Base-by-base conservation (phyloP, 129 eudicot species). In the Scalesia atractyloides region DNA sequence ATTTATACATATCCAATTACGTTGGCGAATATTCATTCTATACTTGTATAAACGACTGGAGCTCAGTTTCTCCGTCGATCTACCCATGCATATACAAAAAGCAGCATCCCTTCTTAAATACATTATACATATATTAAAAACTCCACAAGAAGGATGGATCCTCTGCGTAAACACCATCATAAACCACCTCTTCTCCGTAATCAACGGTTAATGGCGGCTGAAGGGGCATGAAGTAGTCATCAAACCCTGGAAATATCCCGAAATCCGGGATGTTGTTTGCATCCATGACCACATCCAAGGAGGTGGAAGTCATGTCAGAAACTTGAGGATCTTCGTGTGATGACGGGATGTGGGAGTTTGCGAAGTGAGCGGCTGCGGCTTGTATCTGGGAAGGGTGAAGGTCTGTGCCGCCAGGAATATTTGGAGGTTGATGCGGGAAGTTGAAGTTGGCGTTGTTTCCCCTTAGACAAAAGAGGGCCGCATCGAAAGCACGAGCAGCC, bases 401-500 rank as follows among this genome's bases (percentile, higher is more conserved):
- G 1, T 69, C 67, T 8, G 73, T 65, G 7, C 79, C 85, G 7
- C 82, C 82, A 3, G 79, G 74, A 20, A 81, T 81, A 13, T 76
- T 49, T 5, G 85, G 85, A 10, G 82, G 79, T 11, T 76, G 68
- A 34, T 81, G 60, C 0, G 85, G 85, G 75, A 81, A 81, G 64
- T 81, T 81, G 73, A 81, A 81, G 71, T 64, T 72, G 1, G 82
- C 85, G 3, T 46, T 70, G 59, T 66, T 50, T 13, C 85, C 85
- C 2, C 82, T 69, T 16, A 81, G 77, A 70, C 85, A 81, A 34
- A 54, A 81, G 11, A 68, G 82, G 6, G 85, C 82, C 0, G 85
- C 85, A 43, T 81, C 82, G 24, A 81, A 81, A 20, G 82, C 85
- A 37, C 85, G 77, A 4, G 85, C 82, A 0, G 85, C 85, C 2